phyloP scores from a whole-genome alignment of 495 filamentous ascomycete genomes.

The Hypoxylon crocopeplum region DNA sequence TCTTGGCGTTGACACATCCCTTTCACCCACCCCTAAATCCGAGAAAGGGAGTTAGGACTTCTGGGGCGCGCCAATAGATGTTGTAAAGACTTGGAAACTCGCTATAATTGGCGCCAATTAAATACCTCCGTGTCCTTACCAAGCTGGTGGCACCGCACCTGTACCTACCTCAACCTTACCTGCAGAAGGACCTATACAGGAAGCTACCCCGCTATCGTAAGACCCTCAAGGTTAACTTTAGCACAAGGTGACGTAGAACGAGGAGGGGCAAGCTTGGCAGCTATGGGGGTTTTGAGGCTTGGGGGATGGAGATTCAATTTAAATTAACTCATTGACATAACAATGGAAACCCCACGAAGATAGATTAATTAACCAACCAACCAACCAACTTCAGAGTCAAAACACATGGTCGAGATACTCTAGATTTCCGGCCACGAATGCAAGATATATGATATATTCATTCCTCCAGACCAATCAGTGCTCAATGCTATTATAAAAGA shows the following conservation, averaged over 20 bases:
- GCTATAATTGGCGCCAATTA: constrained; percentile 9
- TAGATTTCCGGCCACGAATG: background rate
- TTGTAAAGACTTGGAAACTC: no score
- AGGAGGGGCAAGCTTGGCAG: constrained; percentile 18
- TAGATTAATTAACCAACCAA: background rate
- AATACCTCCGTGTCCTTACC: no score
- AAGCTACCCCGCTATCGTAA: constrained; percentile 18
- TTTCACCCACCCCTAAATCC: constrained; percentile 8
- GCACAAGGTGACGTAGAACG: constrained; percentile 20
- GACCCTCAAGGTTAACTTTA: background rate
- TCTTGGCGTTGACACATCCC: constrained; percentile 23
- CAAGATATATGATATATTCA: background rate
- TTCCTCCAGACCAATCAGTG: background rate
- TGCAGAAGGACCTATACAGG: background rate
- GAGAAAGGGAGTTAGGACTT: no score
- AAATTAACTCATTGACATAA: background rate
- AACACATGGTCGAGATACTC: background rate
- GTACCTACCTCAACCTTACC: constrained; percentile 1
- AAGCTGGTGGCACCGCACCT: constrained; percentile 12
- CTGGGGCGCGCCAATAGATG: no score
- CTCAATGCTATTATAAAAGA: background rate
- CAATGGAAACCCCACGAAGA: background rate
- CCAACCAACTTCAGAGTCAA: background rate
- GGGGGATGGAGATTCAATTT: background rate
- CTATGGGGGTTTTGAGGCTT: constrained; percentile 12